These are phyloP conservation scores for Sporothrix dimorphospora DNA, from an alignment of 2,329 filamentous ascomycete species.

Conservation along the genomic window DNA sequence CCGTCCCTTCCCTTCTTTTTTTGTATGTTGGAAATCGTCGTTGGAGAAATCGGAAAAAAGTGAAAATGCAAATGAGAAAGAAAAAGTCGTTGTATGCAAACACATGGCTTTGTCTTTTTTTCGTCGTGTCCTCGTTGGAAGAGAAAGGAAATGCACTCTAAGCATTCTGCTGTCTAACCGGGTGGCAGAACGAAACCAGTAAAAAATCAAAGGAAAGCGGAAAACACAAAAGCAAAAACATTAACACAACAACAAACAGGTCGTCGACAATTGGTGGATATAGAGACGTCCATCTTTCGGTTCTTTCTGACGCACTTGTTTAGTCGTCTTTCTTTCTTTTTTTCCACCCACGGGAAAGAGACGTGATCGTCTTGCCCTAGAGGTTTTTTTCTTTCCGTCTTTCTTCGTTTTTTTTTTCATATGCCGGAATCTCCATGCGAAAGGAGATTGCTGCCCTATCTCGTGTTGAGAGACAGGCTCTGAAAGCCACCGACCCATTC, in stretches of 20 bases:
- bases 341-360: neutral
- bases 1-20: conserved; percentile 7
- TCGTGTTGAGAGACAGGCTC: conserved; percentile 67
- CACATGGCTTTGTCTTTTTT: conserved; percentile 22
- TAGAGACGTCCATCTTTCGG: neutral
- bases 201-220: neutral
- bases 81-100: conserved; percentile 16
- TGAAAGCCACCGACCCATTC: conserved; percentile 70
- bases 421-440: neutral
- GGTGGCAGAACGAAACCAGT: conserved; percentile 23
- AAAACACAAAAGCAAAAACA: neutral
- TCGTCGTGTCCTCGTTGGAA: conserved; percentile 28
- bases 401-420: neutral
- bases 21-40: conserved; percentile 9
- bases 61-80: neutral
- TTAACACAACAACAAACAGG: neutral
- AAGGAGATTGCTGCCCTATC: conserved; percentile 26
- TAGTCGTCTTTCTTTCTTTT: conserved; percentile 3
- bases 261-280: neutral
- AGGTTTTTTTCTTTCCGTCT: neutral
- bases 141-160: conserved; percentile 30
- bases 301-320: conserved; percentile 7
- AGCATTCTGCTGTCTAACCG: conserved; percentile 32
- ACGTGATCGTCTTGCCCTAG: neutral
- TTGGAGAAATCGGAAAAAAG: neutral